Evolutionary conservation across 805 yeast species (phyloP).

Genomic region (Wickerhamiella allomyrinae): DNA sequence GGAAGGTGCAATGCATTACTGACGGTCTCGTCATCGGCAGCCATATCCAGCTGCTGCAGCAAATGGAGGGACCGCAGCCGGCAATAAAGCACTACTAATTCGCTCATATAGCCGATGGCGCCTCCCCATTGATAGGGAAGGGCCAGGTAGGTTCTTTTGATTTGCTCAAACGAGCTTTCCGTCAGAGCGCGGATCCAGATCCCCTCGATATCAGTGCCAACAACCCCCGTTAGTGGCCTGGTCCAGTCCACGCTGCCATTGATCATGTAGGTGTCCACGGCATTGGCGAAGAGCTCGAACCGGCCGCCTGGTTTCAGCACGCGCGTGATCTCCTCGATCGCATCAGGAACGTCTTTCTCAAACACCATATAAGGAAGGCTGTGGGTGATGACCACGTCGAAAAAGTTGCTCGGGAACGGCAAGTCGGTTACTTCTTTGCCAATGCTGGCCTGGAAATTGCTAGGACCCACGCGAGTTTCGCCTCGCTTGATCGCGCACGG

Average conservation of each 20-base stretch:
- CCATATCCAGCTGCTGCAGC: neutral
- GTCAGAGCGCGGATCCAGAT: neutral
- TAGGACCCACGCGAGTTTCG: neutral
- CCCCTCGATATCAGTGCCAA: neutral
- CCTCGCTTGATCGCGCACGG: neutral
- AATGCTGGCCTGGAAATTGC: neutral
- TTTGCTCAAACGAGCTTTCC: neutral
- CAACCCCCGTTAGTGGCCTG: neutral
- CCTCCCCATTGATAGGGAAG: conserved; percentile 1
- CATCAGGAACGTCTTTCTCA: neutral
- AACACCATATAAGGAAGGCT: neutral
- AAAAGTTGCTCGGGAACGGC: neutral
- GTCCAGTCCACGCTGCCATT: neutral
- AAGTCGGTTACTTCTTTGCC: neutral
- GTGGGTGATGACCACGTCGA: neutral
- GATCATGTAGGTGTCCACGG: neutral
- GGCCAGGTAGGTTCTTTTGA: neutral
- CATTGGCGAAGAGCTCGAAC: neutral
- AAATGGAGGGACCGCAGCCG: neutral
- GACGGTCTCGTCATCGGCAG: neutral
- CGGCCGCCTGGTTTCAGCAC: conserved; percentile 1
- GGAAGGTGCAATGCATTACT: neutral
- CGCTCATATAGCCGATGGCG: neutral
- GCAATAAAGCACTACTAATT: neutral
- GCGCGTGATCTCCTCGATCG: neutral